Evolutionary conservation across 805 yeast species (phyloP), one percentile per base, ranked within the genome.

Genomic region (Ogataea salicorniae): DNA sequence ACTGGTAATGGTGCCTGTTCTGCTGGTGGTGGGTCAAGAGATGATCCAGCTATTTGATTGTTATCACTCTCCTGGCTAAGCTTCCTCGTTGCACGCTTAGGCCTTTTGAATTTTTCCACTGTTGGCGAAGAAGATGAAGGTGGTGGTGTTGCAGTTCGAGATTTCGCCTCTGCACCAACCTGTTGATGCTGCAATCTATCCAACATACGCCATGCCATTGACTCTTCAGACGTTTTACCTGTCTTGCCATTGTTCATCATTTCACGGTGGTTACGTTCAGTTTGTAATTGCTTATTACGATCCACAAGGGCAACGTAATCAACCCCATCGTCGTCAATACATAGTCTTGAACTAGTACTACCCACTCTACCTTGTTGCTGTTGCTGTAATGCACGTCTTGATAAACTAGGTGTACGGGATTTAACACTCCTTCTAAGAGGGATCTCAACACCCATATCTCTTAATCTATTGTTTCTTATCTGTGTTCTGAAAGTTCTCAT

Each of bases 151-250:
- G 34, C 13, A 18, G 18, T 41, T 22, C 16, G n/a, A 13, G 18
- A 39, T 6, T 16, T 26, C 14, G 14, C 23, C 26, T 39, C 8
- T 26, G 15, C 14, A 15, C 37, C 14, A 17, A 34, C 37, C 31
- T 34, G n/a, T 17, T 13, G 16, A 34, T 35, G 29, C 26, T 50
- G 49, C 17, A 63, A 54, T 18, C 48, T 52, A 20, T 63, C 69
- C 37, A 62, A 48, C 23, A 60, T 51, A 35, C 47, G 56, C 68
- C 69, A 64, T 4, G 68, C 66, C 17, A 57, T 59, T 8, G 18
- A 35, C 37, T 61, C 68, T 37, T 46, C 59, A 26, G 17, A 7
- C 17, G 50, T 31, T 20, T 35, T 44, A 20, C 14, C n/a, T 1
- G 35, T 35, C 11, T 34, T 37, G 31, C 47, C 50, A 15, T 38